A percentile compares a stretch with the other conserved stretches of the same genome.
Conservation (phyloP, 306 rosid species). For the Glycine tomentella region DNA sequence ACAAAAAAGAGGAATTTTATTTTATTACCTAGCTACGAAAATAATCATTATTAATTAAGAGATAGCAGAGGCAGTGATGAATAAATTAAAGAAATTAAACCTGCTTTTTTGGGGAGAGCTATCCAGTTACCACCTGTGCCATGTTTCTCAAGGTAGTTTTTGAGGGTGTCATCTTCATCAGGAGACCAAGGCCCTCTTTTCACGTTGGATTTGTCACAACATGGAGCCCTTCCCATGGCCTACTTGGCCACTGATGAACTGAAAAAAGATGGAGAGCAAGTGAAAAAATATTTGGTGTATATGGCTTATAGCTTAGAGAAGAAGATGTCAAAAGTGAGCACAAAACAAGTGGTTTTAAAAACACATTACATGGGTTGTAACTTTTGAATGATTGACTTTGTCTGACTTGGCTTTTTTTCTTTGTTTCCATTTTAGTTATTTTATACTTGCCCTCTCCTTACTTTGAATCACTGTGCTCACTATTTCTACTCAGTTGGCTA, state of each 20-base stretch:
- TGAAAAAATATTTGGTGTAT: background rate
- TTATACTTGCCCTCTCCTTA: constrained; percentile 17
- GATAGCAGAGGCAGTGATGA: background rate
- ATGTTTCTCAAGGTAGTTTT: constrained; percentile 54
- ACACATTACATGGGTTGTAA: constrained; percentile 27
- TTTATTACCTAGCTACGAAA: background rate
- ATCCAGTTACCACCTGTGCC: constrained; percentile 60
- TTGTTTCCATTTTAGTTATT: constrained; percentile 24
- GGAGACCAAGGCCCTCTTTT: constrained; percentile 91
- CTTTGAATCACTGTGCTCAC: constrained; percentile 25
- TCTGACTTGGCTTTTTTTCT: constrained; percentile 38
- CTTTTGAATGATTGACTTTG: constrained; percentile 52
- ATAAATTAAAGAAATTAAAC: constrained; percentile 42
- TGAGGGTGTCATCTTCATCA: constrained; percentile 78
- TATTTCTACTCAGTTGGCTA: constrained; percentile 30
- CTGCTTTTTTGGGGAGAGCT: constrained; percentile 70
- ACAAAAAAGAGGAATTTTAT: background rate
- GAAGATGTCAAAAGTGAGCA: background rate
- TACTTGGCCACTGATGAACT: constrained; percentile 8
- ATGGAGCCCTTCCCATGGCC: constrained; percentile 85
- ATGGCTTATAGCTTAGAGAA: constrained; percentile 1
- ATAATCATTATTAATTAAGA: background rate
- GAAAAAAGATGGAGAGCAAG: background rate
- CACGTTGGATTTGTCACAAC: constrained; percentile 78
- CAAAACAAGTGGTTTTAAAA: constrained; percentile 19